Conservation (phyloP, 768 basidiomycete species). For the Leucosporidium yakuticum region DNA sequence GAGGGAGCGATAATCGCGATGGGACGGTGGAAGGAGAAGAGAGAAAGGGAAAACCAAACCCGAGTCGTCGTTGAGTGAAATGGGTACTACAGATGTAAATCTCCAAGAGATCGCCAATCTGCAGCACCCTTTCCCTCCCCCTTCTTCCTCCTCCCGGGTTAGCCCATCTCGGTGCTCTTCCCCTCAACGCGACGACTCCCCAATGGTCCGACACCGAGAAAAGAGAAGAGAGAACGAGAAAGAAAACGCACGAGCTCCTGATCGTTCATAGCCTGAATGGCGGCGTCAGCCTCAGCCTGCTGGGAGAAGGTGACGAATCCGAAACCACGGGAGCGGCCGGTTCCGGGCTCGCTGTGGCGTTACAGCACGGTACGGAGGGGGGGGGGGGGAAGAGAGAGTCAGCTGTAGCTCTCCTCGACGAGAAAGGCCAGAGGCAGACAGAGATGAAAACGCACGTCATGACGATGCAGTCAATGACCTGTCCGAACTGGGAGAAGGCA, state of each 20-base stretch:
- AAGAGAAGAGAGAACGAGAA: neutral
- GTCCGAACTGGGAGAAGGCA: conserved; percentile 75
- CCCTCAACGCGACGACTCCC: neutral
- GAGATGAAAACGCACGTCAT: conserved; percentile 73
- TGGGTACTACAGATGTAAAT: too few relatives aligned
- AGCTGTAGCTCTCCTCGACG: too few relatives aligned
- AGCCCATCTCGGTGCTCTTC: neutral
- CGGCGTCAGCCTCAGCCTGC: conserved; percentile 81
- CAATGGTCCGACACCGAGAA: neutral
- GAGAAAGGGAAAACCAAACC: too few relatives aligned
- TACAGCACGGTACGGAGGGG: neutral
- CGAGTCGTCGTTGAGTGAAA: too few relatives aligned
- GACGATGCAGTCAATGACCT: conserved; percentile 49
- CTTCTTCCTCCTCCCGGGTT: too few relatives aligned
- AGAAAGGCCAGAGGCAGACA: conserved; percentile 11
- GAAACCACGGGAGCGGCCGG: conserved; percentile 79
- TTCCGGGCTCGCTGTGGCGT: conserved; percentile 67
- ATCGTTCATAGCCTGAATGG: conserved; percentile 74
- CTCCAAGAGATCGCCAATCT: too few relatives aligned
- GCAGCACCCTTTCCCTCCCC: too few relatives aligned
- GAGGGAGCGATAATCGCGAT: too few relatives aligned
- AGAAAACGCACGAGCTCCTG: conserved; percentile 55
- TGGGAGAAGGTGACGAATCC: conserved; percentile 90
- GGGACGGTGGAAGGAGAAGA: too few relatives aligned
- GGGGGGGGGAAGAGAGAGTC: conserved; percentile 12